Evolutionary conservation across 495 filamentous ascomycete genomes (phyloP).

Genomic region (Xylaria telfairii): DNA sequence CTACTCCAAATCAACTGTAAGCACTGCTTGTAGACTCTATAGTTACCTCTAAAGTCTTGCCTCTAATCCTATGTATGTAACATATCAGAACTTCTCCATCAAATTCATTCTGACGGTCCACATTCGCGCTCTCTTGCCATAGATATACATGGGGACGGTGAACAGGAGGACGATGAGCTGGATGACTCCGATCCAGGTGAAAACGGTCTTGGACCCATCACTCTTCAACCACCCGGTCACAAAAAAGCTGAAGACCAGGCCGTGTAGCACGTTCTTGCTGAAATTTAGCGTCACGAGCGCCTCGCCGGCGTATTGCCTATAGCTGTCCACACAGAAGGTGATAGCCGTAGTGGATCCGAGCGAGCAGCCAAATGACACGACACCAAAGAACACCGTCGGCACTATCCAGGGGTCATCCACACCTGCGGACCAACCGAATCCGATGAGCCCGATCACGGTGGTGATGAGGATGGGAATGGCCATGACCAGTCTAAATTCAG

Average conservation of each 20-base stretch:
- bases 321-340: slow-evolving; percentile 93
- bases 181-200: slow-evolving; percentile 83
- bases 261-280: slow-evolving; percentile 91
- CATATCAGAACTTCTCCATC: slow-evolving; percentile 82
- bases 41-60: background rate
- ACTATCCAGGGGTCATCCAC: slow-evolving; percentile 83
- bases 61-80: background rate
- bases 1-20: background rate
- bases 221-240: slow-evolving; percentile 82
- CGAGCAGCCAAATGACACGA: slow-evolving; percentile 92
- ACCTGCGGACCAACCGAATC: slow-evolving; percentile 88
- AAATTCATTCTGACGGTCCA: slow-evolving; percentile 90
- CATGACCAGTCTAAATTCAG: slow-evolving; percentile 95
- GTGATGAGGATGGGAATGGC: slow-evolving; percentile 77
- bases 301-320: slow-evolving; percentile 92
- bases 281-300: slow-evolving; percentile 95
- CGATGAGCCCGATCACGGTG: slow-evolving; percentile 87
- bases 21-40: background rate
- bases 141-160: slow-evolving; percentile 95
- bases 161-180: slow-evolving; percentile 76
- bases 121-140: slow-evolving; percentile 92
- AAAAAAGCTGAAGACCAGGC: slow-evolving; percentile 88
- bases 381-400: slow-evolving; percentile 89
- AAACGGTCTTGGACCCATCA: slow-evolving; percentile 79
- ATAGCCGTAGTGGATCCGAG: slow-evolving; percentile 93